These are phyloP conservation scores for Backusella parvicylindrica DNA, from an alignment of 192 early-diverging fungal genomes.

Conservation along the genomic window DNA sequence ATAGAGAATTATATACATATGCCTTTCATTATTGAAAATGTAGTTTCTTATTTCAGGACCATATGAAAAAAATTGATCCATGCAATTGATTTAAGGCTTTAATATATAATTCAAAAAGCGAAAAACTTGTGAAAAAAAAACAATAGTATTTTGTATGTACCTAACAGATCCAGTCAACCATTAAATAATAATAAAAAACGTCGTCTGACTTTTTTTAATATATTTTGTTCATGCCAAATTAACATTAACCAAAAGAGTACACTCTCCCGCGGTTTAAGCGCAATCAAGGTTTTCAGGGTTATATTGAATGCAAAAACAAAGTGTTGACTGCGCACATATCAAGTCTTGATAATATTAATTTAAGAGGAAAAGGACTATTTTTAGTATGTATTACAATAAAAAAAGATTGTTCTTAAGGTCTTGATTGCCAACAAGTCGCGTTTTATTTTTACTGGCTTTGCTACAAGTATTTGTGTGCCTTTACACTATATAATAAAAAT, in stretches of 20 bases:
- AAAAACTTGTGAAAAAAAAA: not conserved
- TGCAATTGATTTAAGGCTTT: no score
- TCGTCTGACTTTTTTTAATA: not conserved
- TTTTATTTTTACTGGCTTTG: not conserved
- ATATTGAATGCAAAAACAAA: not conserved
- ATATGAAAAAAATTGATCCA: no score
- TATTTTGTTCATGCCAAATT: not conserved
- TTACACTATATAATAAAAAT: no score
- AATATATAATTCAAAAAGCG: no score
- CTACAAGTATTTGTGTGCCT: no score
- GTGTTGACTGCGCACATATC: not conserved
- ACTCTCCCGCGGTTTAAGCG: not conserved
- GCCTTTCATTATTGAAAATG: no score
- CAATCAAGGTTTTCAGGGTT: not conserved
- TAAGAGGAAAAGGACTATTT: not conserved
- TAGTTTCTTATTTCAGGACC: no score
- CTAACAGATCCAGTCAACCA: not conserved
- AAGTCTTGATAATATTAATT: not conserved
- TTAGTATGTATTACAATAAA: not conserved
- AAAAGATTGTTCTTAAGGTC: not conserved
- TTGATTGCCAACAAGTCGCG: not conserved
- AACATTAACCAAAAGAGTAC: not conserved
- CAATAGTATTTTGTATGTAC: not conserved
- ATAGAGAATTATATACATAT: no score
- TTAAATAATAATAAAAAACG: not conserved